These are phyloP conservation scores for Dictyophora rubrovolvata DNA, from an alignment of 768 basidiomycete species.

Conservation along the genomic window DNA sequence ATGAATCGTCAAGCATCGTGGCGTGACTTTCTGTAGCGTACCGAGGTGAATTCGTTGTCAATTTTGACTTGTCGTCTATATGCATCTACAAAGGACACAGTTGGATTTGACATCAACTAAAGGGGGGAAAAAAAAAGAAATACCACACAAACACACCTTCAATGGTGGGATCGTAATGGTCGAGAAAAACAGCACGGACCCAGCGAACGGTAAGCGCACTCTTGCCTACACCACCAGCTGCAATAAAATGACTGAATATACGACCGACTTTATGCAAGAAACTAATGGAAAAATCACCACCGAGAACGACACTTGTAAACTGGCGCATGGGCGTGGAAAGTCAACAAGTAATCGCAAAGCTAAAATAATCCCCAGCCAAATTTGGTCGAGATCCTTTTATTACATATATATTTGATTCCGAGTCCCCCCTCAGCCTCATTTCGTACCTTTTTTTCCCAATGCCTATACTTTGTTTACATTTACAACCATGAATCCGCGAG, in stretches of 20 bases:
- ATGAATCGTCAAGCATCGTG: background rate
- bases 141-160: constrained; percentile 41
- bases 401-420: background rate
- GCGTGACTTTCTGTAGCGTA: constrained; percentile 25
- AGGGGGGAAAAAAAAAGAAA: background rate
- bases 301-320: constrained; percentile 72
- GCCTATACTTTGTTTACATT: background rate
- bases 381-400: background rate
- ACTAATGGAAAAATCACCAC: constrained; percentile 38
- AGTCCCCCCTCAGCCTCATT: background rate
- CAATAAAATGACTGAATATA: background rate
- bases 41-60: constrained; percentile 53
- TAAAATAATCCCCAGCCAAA: background rate
- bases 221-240: constrained; percentile 85
- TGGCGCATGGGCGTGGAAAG: constrained; percentile 44
- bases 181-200: constrained; percentile 60
- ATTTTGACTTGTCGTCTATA: constrained; percentile 58
- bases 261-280: background rate
- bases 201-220: constrained; percentile 78
- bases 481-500: constrained; percentile 46
- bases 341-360: background rate
- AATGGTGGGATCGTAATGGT: constrained; percentile 76
- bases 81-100: constrained; percentile 39
- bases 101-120: constrained; percentile 13
- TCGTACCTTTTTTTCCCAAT: background rate